phyloP scores from a whole-genome alignment of 106 monocot genomes.

The Iris macrosiphon region DNA sequence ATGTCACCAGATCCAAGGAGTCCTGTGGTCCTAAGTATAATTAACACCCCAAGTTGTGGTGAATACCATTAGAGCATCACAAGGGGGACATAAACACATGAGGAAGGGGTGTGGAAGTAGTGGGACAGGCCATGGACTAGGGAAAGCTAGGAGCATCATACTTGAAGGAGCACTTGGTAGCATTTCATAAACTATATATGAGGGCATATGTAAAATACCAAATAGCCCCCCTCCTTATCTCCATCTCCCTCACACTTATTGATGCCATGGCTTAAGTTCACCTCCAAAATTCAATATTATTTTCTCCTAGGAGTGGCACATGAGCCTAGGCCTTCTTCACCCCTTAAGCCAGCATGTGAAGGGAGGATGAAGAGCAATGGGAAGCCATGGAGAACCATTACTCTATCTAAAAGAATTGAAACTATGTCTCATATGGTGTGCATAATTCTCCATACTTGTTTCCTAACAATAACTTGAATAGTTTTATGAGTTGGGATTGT shows the following conservation, averaged over 20 bases:
- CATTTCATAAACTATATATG: slow-evolving; percentile 1
- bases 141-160: neutral
- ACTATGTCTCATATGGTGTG: too few relatives aligned
- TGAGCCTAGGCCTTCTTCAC: slow-evolving; percentile 14
- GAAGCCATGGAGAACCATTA: neutral
- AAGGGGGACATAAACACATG: slow-evolving; percentile 25
- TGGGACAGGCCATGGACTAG: neutral
- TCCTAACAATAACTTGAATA: too few relatives aligned
- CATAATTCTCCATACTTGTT: too few relatives aligned
- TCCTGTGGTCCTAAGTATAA: slow-evolving; percentile 5
- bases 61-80: slow-evolving; percentile 5
- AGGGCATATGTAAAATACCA: neutral
- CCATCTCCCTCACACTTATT: neutral
- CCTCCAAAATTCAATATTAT: slow-evolving; percentile 9
- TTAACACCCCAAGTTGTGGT: slow-evolving; percentile 20
- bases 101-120: neutral
- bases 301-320: slow-evolving; percentile 31
- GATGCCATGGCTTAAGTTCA: neutral
- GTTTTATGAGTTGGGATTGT: too few relatives aligned
- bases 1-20: slow-evolving; percentile 45
- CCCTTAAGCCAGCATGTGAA: neutral
- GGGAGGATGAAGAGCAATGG: neutral
- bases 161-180: slow-evolving; percentile 7
- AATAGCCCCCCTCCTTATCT: neutral
- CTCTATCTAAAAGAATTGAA: too few relatives aligned